These are phyloP conservation scores for Mollisia scopiformis DNA, from an alignment of 2,329 filamentous ascomycete genomes.

Conservation along the genomic window DNA sequence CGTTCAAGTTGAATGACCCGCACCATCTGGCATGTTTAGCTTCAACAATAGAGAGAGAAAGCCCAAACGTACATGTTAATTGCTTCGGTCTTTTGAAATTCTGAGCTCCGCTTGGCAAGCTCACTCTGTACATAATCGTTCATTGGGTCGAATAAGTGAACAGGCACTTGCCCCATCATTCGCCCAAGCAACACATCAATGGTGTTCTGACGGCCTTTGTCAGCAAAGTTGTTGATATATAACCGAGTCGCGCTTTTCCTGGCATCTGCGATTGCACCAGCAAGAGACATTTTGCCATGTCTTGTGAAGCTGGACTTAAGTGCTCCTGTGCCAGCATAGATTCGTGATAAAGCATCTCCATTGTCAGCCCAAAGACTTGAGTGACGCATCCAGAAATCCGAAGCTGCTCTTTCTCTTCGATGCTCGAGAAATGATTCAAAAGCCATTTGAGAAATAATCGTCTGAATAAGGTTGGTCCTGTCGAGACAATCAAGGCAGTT, in stretches of 20 bases:
- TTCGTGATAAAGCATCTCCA: constrained; percentile 89
- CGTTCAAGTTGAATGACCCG: constrained; percentile 95
- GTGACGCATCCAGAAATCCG: constrained; percentile 91
- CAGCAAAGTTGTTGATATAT: constrained; percentile 97
- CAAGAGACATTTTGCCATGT: constrained; percentile 92
- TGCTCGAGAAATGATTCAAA: constrained; percentile 83
- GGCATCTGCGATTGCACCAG: constrained; percentile 91
- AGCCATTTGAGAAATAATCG: constrained; percentile 92
- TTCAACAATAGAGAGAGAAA: neutral
- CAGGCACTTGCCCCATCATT: constrained; percentile 79
- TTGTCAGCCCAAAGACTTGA: constrained; percentile 97
- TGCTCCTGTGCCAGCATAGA: constrained; percentile 95
- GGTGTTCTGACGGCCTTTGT: constrained; percentile 89
- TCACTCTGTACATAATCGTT: constrained; percentile 87
- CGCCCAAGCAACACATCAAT: constrained; percentile 92
- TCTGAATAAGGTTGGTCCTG: constrained; percentile 94
- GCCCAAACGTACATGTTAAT: constrained; percentile 62
- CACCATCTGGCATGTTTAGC: constrained; percentile 47
- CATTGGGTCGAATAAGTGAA: constrained; percentile 90
- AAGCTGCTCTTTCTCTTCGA: constrained; percentile 66
- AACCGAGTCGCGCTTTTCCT: constrained; percentile 91
- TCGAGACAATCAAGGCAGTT: constrained; percentile 97
- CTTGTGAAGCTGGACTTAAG: constrained; percentile 95
- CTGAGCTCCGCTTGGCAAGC: constrained; percentile 65
- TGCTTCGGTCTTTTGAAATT: constrained; percentile 74